Conservation (phyloP, 768 basidiomycete species). For the Agrocybe praecox region DNA sequence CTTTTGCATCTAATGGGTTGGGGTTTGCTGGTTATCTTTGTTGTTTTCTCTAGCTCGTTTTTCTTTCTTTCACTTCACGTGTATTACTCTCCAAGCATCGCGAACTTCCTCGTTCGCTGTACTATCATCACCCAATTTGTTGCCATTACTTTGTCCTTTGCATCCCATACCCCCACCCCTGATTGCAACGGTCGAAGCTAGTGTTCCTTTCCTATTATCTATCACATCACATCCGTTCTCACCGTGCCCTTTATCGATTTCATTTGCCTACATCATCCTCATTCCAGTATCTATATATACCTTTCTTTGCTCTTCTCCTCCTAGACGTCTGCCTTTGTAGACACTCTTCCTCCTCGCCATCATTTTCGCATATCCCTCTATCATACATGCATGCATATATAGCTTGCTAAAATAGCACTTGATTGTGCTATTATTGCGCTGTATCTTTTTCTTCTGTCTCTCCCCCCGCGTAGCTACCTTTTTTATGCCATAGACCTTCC, state of each 20-base stretch:
- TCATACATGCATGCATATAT: conserved; percentile 1
- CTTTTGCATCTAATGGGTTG: conserved; percentile 1
- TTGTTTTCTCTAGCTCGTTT: conserved; percentile 5
- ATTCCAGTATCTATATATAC: neutral
- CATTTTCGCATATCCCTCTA: neutral
- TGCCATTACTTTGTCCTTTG: neutral
- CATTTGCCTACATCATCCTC: neutral
- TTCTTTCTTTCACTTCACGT: conserved; percentile 2
- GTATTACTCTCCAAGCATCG: conserved; percentile 5
- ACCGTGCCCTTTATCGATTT: neutral
- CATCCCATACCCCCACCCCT: conserved; percentile 3
- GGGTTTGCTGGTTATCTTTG: neutral
- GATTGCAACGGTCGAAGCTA: neutral
- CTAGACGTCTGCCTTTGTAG: too few relatives aligned
- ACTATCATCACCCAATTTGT: neutral
- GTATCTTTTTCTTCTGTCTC: neutral
- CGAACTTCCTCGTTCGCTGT: conserved; percentile 1
- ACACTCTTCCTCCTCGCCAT: neutral
- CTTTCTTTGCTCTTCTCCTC: neutral
- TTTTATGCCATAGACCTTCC: conserved; percentile 7
- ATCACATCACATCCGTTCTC: neutral
- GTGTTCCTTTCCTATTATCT: neutral
- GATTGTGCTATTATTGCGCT: neutral
- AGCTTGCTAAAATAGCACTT: neutral
- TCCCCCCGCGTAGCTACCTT: neutral